Percentiles rank a stretch among this genome's conserved stretches.
phyloP scores from a whole-genome alignment of 805 yeast genomes.

The Cyberlindnera petersonii region DNA sequence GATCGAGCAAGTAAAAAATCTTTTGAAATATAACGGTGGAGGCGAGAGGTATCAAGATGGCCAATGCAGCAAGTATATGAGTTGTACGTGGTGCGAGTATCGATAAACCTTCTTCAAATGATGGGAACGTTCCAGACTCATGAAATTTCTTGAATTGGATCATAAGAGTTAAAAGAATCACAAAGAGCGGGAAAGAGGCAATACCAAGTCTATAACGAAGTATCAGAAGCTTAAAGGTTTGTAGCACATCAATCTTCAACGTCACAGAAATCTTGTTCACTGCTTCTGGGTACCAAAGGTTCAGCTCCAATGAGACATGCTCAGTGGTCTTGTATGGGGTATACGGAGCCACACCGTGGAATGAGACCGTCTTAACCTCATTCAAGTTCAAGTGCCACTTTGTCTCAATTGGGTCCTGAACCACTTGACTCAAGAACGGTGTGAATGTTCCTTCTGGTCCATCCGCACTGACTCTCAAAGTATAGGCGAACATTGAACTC shows the following conservation, averaged over 20 bases:
- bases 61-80: conserved; percentile 25
- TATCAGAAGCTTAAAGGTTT: conserved; percentile 64
- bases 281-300: conserved; percentile 42
- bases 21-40: conserved; percentile 34
- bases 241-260: conserved; percentile 47
- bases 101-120: conserved; percentile 44
- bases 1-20: conserved; percentile 46
- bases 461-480: conserved; percentile 23
- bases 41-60: conserved; percentile 38
- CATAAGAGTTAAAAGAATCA: conserved; percentile 47
- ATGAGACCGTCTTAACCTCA: conserved; percentile 35
- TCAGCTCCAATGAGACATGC: conserved; percentile 35
- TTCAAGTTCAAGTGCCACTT: conserved; percentile 69
- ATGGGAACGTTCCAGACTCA: conserved; percentile 36
- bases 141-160: conserved; percentile 51
- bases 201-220: conserved; percentile 74
- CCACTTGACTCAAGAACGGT: conserved; percentile 67
- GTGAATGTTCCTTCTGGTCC: conserved; percentile 33
- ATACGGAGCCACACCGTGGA: conserved; percentile 69
- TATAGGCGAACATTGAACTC: conserved; percentile 59
- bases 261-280: conserved; percentile 15
- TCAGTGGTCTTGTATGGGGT: conserved; percentile 44
- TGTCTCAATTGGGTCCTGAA: conserved; percentile 62
- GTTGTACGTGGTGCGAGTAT: conserved; percentile 31
- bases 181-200: conserved; percentile 63